Evolutionary conservation across 2,329 filamentous ascomycete genomes (phyloP), one percentile per base, ranked within the genome.

Genomic region (Ophiostoma himal-ulmi): DNA sequence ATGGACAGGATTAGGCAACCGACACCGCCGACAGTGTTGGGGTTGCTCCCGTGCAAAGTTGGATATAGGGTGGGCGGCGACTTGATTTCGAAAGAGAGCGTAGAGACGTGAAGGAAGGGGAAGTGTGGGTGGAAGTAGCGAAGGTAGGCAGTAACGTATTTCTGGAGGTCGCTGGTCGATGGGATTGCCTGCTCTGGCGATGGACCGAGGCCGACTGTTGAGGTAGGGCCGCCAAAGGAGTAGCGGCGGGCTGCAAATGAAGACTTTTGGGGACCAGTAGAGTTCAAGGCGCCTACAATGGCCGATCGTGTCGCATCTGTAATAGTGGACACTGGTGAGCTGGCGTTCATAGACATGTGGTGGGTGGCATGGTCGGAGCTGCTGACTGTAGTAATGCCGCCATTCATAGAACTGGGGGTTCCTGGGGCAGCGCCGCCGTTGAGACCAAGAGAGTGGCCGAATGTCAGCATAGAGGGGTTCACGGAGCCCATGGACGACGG

Each of bases 31-130:
- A 91, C 69, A 1, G 67, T 48, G 67, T 66, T 71, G 34, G 66
- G 37, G 30, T 62, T 79, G 81, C 86, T 78, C 78, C 83, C 84
- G 72, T 87, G 83, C 72, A 85, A 85, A 77, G 88, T 88, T 72
- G 88, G 86, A 64, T 87, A 84, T 74, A 88, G 88, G 66, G 90
- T 64, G 6, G 20, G 37, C 22, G 30, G 65, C n/a, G 72, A 48
- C 3, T 70, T 86, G 68, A 91, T 87, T 76, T 97, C 93, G 81
- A 98, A 97, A 60, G 93, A 93, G 73, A 98, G 83, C 20, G 94
- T 97, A 69, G 94, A 90, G 75, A 97, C 88, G 80, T 98, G 94
- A 72, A 97, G 83, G 79, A 98, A 97, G n/a, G 95, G 94, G 72
- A 97, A 81, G 78, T 98, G 94, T 30, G 94, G 94, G 77, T 97